phyloP scores from a whole-genome alignment of 2,329 filamentous ascomycete species.

The Furcasterigmium sp. region DNA sequence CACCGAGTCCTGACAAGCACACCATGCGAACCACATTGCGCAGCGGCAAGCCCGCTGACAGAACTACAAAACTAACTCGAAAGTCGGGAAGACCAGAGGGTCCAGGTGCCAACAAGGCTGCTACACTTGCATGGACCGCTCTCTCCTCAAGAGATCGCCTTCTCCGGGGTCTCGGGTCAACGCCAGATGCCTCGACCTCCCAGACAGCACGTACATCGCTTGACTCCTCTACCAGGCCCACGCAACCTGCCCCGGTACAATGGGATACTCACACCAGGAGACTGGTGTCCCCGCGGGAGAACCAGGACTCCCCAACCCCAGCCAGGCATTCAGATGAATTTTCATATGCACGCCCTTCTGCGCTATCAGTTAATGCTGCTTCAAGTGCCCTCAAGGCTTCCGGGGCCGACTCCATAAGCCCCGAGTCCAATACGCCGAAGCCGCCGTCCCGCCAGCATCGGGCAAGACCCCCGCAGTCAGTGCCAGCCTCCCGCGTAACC shows the following conservation, averaged over 20 bases:
- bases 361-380: constrained; percentile 50
- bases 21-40: constrained; percentile 59
- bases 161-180: constrained; percentile 18
- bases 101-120: constrained; percentile 58
- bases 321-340: constrained; percentile 36
- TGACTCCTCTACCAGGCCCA: not conserved
- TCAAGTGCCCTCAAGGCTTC: constrained; percentile 44
- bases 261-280: constrained; percentile 54
- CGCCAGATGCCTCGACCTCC: constrained; percentile 14
- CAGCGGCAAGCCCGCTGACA: constrained; percentile 39
- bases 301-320: constrained; percentile 17
- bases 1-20: constrained; percentile 56
- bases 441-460: not conserved
- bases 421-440: not conserved
- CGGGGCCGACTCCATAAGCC: too few relatives aligned
- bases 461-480: not conserved
- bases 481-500: not conserved
- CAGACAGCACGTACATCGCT: not conserved
- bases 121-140: constrained; percentile 56
- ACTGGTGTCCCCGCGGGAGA: constrained; percentile 37
- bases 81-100: constrained; percentile 34
- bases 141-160: constrained; percentile 34
- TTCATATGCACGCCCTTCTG: constrained; percentile 30
- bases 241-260: constrained; percentile 24
- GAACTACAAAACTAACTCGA: constrained; percentile 29